phyloP scores from a whole-genome alignment of 148 eudicot genomes.

The Selenicereus undatus region DNA sequence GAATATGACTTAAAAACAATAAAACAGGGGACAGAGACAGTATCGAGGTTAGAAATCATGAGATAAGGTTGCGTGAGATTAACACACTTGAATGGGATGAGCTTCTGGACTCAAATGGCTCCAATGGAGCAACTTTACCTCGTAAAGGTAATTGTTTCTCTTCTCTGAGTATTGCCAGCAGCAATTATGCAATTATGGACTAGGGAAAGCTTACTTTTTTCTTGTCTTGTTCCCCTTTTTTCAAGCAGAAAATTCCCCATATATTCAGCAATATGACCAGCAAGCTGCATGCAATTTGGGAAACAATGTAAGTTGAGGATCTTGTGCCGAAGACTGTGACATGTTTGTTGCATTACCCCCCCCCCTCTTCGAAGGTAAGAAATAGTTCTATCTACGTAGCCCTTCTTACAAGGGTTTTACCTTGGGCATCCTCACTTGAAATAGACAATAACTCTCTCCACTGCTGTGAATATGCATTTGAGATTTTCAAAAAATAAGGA shows the following conservation, averaged over 20 bases:
- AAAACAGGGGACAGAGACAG: slow-evolving; percentile 28
- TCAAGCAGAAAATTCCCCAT: slow-evolving; percentile 35
- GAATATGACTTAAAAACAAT: too few species aligned
- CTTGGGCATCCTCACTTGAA: not conserved
- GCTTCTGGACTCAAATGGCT: slow-evolving; percentile 66
- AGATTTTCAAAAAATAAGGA: too few species aligned
- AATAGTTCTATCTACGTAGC: not conserved
- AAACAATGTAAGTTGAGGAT: slow-evolving; percentile 48
- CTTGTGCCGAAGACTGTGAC: not conserved
- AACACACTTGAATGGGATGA: slow-evolving; percentile 98
- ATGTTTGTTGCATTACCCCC: not conserved
- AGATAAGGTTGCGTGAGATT: slow-evolving; percentile 74
- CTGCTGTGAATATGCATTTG: too few species aligned
- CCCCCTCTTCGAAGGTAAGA: not conserved
- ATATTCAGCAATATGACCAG: slow-evolving; percentile 42
- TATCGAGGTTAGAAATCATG: slow-evolving; percentile 44
- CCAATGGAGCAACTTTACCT: slow-evolving; percentile 33
- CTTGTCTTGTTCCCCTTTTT: not conserved
- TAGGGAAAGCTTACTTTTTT: not conserved
- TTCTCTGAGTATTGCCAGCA: slow-evolving; percentile 1
- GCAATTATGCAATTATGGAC: not conserved
- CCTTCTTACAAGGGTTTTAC: too few species aligned
- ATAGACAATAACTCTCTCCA: too few species aligned
- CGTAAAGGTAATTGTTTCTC: slow-evolving; percentile 42
- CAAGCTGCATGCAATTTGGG: slow-evolving; percentile 31